Base-by-base conservation (phyloP, 2,329 filamentous ascomycete species). In the Lasiodiplodia gonubiensis region DNA sequence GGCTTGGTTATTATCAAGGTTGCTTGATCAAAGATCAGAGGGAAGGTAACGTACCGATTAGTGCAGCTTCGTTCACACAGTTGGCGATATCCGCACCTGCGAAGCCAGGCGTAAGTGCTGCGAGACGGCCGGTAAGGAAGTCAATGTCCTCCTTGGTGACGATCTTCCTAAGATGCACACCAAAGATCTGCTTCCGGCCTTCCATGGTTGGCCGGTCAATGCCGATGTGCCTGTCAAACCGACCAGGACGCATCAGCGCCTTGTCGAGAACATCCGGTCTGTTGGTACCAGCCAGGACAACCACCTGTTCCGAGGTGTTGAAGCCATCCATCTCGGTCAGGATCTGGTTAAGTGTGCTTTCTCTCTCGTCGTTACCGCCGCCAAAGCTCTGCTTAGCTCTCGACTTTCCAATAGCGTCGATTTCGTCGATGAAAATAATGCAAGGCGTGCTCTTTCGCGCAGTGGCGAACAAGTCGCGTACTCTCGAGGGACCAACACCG, bases 371-470 rank as follows among this genome's bases (percentile, higher is more conserved):
- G 76, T 98, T 98, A 69, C 95, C 95, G 70, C 94, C 94, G 48
- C 91, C 91, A 68, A 92, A 92, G 71, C 90, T 91, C 42, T 90
- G 88, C 77, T 97, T 96, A 25, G 90, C 86, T 81, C 95, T 89
- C 66, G 94, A 92, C 77, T 94, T 93, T 73, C 95, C 95, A 74
- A 99, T 97, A 68, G 95, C 95, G 78, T 99, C 95, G 74, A 99
- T 99, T 81, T 99, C 95, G 77, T 99, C 95, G 72, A 99, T 98
- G 84, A 99, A 99, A 80, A 99, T 96, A 80, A 99, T 99, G 82
- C 95, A 99, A 3, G 95, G 95, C 0, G 95, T 92, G 80, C 92
- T 97, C 85, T 98, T 98, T 68, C 95, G 89, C 21, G 95, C 95
- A 73, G 92, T 97, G 67, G 93, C 90, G 75, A 99, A 99, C 64